Evolutionary conservation across 208 protist genomes (phyloP), one percentile per base, ranked within the genome.

Genomic region (Crithidia brevicula): DNA sequence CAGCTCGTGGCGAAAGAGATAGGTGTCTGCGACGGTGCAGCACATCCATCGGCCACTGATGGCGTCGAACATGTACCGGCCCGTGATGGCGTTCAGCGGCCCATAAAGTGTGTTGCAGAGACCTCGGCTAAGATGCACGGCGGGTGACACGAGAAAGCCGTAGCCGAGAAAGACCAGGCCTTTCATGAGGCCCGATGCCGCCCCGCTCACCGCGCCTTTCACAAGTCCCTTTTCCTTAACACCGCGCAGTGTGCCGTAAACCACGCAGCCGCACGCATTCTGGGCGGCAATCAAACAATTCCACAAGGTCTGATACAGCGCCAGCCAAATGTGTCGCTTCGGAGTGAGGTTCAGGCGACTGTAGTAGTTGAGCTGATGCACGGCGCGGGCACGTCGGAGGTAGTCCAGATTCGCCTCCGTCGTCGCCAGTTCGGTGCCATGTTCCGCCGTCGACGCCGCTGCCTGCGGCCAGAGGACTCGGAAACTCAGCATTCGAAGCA

Each of bases 341-440:
- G 91, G 91, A 18, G 64, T 89, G 27, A 96, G 59, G 64, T 85
- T 91, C 34, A 96, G 71, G 4, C 88, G 79, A 38, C 79, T 82
- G 72, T 96, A 93, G 79, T 91, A 92, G 74, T 92, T 91, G 28
- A 96, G 56, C 33, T 76, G 74, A 50, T 94, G 82, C 20, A 93
- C 63, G 15, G 64, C 56, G 16, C 83, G 74, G 18, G 76, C 76
- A 1, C 75, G 84, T 18, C 83, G 82, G 9, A 95, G 60, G 69
- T 93, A 88, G 62, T 93, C 87, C 10, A 95, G 52, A 49, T 93
- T 78, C 2, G 62, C 67, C 5, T 76, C 67, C 22, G 74, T 60
- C 22, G 81, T 88, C 0, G 69, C 72, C 15, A 91, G 53, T 25
- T 58, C 81, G 38, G 38, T 46, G 56, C 47, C 40, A 45, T 67